Evolutionary conservation across 1,284 basidiomycete species (phyloP), one percentile per base, ranked within the genome.

Genomic region (Tausonia pullulans): DNA sequence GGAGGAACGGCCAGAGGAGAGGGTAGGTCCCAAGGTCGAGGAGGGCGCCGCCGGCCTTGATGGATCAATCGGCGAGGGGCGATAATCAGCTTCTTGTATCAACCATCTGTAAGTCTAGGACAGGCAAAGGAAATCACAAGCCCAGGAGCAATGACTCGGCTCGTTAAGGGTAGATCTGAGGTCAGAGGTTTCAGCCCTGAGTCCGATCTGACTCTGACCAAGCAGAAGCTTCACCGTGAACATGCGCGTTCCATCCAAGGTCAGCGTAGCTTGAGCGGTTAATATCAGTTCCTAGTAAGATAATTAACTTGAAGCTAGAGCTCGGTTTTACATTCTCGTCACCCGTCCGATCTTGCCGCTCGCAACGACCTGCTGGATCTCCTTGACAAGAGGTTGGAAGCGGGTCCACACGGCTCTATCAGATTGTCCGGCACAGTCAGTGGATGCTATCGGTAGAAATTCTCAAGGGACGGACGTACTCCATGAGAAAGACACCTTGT

Each of bases 351-450:
- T n/a, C 55, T 57, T 57, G 13, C 45, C 55, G 11, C 45, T 43
- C 11, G 41, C 41, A 41, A 57, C 55, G 55, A 57, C 13, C 14
- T 43, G 55, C 55, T 57, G 41, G 43, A 57, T 57, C 41, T 57
- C 55, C 43, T n/a, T 57, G 11, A 45, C 55, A n/a, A 57, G 40
- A 5, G 55, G 55, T 43, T 44, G 40, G 53, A 55, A 55, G 53
- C 53, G 53, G 27, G 53, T 55, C 53, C 53, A 55, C 10, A 55
- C 53, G 53, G 53, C 53, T 41, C 53, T 55, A 27, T 27, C 27
- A 27, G 27, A 27, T 27, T 27, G 27, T 27, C 27, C 27, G 27
- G 27, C 27, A 27, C 27, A 27, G 27, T 27, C 27, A 27, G 53
- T n/a, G 8, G 3, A 41, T 8, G 10, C 4, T 16, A 6, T 7